phyloP scores from a whole-genome alignment of 2,329 filamentous ascomycete species.

The Albifimbria verrucaria region DNA sequence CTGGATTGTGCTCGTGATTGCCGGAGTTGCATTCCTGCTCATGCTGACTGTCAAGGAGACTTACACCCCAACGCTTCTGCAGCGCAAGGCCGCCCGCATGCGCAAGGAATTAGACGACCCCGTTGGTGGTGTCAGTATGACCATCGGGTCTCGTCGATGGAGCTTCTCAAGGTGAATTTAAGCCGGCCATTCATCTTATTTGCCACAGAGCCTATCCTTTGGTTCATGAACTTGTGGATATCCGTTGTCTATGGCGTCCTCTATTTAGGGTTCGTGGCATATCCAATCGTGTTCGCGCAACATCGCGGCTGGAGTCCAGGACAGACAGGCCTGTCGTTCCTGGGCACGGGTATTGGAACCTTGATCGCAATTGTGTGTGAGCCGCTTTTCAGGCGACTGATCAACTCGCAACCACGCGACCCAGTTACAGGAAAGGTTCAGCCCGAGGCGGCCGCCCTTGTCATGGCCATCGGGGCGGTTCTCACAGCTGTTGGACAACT shows the following conservation, averaged over 20 bases:
- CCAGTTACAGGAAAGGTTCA: conserved; percentile 68
- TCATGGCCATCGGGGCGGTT: conserved; percentile 75
- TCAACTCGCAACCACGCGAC: conserved; percentile 73
- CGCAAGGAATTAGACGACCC: conserved; percentile 68
- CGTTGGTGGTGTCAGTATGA: conserved; percentile 81
- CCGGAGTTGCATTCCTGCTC: conserved; percentile 57
- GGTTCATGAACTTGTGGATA: conserved; percentile 68
- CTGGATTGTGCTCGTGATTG: conserved; percentile 75
- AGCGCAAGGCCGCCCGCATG: conserved; percentile 59
- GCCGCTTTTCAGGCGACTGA: conserved; percentile 71
- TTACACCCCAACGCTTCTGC: conserved; percentile 69
- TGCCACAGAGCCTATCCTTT: conserved; percentile 76
- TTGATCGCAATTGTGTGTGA: conserved; percentile 60
- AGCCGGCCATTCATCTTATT: conserved; percentile 74
- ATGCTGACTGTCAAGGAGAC: conserved; percentile 68
- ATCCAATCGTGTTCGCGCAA: conserved; percentile 77
- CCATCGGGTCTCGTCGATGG: conserved; percentile 59
- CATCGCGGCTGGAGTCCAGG: conserved; percentile 74
- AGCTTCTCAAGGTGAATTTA: conserved; percentile 71
- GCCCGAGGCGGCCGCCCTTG: conserved; percentile 77
- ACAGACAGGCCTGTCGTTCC: conserved; percentile 72
- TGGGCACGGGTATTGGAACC: conserved; percentile 64
- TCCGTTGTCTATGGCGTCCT: conserved; percentile 83
- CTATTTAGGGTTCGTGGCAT: conserved; percentile 87
- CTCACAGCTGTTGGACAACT: conserved; percentile 76